Conservation (phyloP, 176 grass and related monocot genomes). For the Raddia guianensis region DNA sequence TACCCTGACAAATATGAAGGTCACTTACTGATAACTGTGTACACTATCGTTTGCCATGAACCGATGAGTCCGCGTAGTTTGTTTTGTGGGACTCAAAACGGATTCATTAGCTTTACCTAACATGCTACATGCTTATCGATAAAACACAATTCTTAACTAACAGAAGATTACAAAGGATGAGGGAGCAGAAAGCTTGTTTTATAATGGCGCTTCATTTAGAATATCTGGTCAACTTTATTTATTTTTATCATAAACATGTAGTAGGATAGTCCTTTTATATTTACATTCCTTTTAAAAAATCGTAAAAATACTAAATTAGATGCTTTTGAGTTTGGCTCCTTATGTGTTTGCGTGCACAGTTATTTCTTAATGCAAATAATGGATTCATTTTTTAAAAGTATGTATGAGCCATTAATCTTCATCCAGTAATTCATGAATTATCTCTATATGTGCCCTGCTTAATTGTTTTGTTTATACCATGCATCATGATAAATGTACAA, state of each 20-base stretch:
- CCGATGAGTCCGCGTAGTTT: slow-evolving; percentile 11
- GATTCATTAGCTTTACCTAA: slow-evolving; percentile 17
- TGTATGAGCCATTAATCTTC: not conserved
- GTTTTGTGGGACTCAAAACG: slow-evolving; percentile 18
- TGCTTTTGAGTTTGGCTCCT: not conserved
- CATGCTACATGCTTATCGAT: not conserved
- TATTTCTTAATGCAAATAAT: not conserved
- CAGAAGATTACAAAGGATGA: not conserved
- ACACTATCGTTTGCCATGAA: not conserved
- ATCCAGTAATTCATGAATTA: not conserved
- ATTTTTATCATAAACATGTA: not conserved
- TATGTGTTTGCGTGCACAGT: not conserved
- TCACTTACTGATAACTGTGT: not conserved
- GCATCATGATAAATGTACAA: not conserved
- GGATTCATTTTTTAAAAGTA: not conserved
- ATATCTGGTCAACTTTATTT: not conserved
- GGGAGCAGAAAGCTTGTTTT: not conserved
- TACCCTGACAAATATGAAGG: not conserved
- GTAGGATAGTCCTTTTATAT: slow-evolving; percentile 11
- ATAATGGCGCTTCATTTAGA: slow-evolving; percentile 6
- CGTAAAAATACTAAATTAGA: not conserved
- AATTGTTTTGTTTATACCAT: not conserved
- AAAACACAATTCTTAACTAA: not conserved
- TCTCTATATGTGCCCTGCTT: not conserved
- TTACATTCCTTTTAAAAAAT: not conserved